Evolutionary conservation across 805 yeast species (phyloP).

Genomic region (Starmerella tilneyi): DNA sequence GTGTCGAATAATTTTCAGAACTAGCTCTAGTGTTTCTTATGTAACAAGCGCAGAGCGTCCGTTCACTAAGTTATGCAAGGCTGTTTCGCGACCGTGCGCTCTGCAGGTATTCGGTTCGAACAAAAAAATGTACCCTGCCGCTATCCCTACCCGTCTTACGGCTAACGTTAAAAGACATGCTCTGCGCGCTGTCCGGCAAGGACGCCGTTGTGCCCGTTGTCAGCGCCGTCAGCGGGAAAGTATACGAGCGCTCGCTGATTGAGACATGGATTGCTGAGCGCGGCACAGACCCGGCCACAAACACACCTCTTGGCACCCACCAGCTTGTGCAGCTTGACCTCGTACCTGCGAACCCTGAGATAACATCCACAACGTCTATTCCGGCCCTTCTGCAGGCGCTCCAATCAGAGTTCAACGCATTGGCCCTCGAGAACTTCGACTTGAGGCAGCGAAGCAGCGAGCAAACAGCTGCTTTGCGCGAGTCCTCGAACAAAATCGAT

Average conservation of each 20-base stretch:
- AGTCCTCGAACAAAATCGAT: background rate
- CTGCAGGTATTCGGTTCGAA: too few species aligned
- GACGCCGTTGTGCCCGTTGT: constrained; percentile 62
- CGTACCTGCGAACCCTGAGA: constrained; percentile 33
- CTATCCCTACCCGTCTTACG: constrained; percentile 3
- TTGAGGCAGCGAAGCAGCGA: background rate
- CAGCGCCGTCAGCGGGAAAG: constrained; percentile 51
- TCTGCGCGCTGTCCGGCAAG: constrained; percentile 51
- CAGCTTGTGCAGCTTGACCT: constrained; percentile 8
- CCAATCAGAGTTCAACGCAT: constrained; percentile 84
- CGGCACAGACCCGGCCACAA: constrained; percentile 66
- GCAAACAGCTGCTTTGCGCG: background rate
- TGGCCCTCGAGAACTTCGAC: constrained; percentile 49
- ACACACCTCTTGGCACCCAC: constrained; percentile 46
- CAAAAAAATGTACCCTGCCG: too few species aligned
- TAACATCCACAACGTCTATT: constrained; percentile 51
- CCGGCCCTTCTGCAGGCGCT: constrained; percentile 66
- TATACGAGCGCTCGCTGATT: constrained; percentile 58
- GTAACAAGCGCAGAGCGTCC: too few species aligned
- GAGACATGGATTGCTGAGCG: constrained; percentile 52
- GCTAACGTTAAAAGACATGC: constrained; percentile 2
- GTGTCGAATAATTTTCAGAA: too few species aligned
- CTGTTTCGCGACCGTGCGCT: too few species aligned
- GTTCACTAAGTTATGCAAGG: too few species aligned
- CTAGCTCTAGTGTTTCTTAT: too few species aligned